Conservation (phyloP, 768 basidiomycete genomes). For the Termitomyces sp. region DNA sequence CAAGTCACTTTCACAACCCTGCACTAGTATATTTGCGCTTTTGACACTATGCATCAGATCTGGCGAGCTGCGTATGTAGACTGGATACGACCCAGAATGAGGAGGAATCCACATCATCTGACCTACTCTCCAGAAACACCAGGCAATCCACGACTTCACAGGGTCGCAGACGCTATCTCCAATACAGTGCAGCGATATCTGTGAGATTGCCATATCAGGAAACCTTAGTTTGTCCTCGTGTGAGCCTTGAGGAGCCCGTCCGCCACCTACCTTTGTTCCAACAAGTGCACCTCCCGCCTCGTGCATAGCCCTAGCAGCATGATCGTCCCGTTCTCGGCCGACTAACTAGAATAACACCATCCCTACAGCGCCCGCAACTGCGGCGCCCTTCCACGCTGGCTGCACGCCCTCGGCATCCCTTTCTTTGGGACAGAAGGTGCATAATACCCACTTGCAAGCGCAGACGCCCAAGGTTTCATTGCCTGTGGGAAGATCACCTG, state of each 20-base stretch:
- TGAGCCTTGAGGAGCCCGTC: constrained; percentile 6
- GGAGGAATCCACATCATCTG: neutral
- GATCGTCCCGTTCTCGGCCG: neutral
- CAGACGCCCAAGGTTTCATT: neutral
- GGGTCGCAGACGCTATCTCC: constrained; percentile 1
- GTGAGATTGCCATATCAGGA: constrained; percentile 4
- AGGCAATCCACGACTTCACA: constrained; percentile 3
- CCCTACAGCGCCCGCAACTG: constrained; percentile 1
- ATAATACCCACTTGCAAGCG: neutral
- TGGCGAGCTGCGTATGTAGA: no score
- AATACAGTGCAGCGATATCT: neutral
- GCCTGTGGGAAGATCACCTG: constrained; percentile 1
- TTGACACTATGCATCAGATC: neutral
- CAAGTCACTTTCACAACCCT: neutral
- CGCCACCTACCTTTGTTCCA: constrained; percentile 6
- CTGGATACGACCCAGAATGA: no score
- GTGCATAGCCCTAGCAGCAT: constrained; percentile 6
- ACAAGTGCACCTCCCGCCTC: constrained; percentile 12
- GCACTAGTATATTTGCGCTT: neutral
- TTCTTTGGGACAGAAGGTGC: neutral
- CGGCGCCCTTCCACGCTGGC: constrained; percentile 2
- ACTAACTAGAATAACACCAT: neutral
- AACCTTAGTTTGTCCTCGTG: constrained; percentile 5
- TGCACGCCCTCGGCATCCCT: neutral
- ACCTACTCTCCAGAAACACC: neutral